A percentile compares a stretch with the other conserved stretches of the same genome.
These are phyloP conservation scores for Melanopsichium pennsylvanicum DNA, from an alignment of 1,284 basidiomycete species.

Conservation along the genomic window DNA sequence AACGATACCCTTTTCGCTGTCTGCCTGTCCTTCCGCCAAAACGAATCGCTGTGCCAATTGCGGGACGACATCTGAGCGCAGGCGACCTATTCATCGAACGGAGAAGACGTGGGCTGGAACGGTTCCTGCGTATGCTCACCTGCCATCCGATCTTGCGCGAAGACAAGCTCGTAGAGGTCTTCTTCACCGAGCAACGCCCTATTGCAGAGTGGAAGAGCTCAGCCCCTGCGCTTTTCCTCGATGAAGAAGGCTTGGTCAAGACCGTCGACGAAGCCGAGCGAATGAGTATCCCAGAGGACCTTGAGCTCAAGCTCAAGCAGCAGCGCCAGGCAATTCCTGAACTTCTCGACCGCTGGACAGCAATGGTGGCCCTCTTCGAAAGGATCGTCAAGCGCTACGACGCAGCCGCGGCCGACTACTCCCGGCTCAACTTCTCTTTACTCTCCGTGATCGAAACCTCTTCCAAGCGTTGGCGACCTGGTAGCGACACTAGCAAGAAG, in stretches of 20 bases:
- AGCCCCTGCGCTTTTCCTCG: slow-evolving; percentile 40
- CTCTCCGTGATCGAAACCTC: slow-evolving; percentile 37
- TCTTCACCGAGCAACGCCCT: slow-evolving; percentile 35
- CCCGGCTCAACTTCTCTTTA: slow-evolving; percentile 42
- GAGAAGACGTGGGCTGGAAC: slow-evolving; percentile 37
- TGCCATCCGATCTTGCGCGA: slow-evolving; percentile 41
- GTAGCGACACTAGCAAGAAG: slow-evolving; percentile 25
- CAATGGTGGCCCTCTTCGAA: slow-evolving; percentile 43
- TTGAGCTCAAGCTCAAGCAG: slow-evolving; percentile 40
- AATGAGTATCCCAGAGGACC: slow-evolving; percentile 45
- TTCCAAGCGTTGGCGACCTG: slow-evolving; percentile 39
- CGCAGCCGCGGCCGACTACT: slow-evolving; percentile 45
- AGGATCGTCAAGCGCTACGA: slow-evolving; percentile 45
- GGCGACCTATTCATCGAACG: slow-evolving; percentile 46
- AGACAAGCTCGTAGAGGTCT: slow-evolving; percentile 44
- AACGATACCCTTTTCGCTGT: slow-evolving; percentile 52
- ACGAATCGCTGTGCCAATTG: slow-evolving; percentile 41
- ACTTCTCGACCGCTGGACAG: slow-evolving; percentile 40
- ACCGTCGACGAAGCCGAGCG: slow-evolving; percentile 37
- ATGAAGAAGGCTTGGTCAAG: slow-evolving; percentile 41
- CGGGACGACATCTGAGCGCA: slow-evolving; percentile 38
- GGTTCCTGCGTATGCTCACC: slow-evolving; percentile 38
- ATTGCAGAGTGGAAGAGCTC: slow-evolving; percentile 36
- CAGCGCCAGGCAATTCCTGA: slow-evolving; percentile 39
- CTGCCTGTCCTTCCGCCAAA: slow-evolving; percentile 49